These are phyloP conservation scores for Aspergillus hiratsukae DNA, from an alignment of 2,329 filamentous ascomycete species.

Conservation along the genomic window DNA sequence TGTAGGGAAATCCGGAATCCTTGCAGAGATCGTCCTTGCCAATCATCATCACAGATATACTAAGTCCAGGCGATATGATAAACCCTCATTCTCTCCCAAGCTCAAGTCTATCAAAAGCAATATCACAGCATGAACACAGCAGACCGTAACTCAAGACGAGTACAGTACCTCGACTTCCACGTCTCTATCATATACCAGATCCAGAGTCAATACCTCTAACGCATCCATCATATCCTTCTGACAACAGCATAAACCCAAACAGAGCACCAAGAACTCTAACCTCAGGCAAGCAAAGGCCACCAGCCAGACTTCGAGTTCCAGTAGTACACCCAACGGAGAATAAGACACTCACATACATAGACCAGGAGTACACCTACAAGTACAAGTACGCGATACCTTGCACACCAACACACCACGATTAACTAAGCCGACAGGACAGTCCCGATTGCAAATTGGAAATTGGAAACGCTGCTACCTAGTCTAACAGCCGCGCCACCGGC, in stretches of 20 bases:
- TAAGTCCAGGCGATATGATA: not conserved
- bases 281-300: not conserved
- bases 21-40: not conserved
- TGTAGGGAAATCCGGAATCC: too few relatives aligned
- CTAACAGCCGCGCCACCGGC: not conserved
- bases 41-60: not conserved
- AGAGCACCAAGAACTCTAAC: not conserved
- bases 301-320: too few relatives aligned
- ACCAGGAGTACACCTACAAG: too few relatives aligned
- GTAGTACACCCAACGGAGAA: not conserved
- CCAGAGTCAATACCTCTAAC: too few relatives aligned
- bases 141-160: not conserved
- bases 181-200: too few relatives aligned
- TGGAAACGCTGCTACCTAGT: not conserved
- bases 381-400: not conserved
- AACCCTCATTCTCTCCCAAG: not conserved
- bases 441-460: too few relatives aligned
- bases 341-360: not conserved
- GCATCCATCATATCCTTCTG: not conserved
- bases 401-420: not conserved
- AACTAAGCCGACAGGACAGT: not conserved
- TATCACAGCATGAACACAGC: not conserved
- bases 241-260: not conserved
- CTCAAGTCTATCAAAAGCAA: not conserved
- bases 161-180: not conserved